These are phyloP conservation scores for Graphilbum ipis-grandicollis DNA, from an alignment of 2,329 filamentous ascomycete genomes.

Conservation along the genomic window DNA sequence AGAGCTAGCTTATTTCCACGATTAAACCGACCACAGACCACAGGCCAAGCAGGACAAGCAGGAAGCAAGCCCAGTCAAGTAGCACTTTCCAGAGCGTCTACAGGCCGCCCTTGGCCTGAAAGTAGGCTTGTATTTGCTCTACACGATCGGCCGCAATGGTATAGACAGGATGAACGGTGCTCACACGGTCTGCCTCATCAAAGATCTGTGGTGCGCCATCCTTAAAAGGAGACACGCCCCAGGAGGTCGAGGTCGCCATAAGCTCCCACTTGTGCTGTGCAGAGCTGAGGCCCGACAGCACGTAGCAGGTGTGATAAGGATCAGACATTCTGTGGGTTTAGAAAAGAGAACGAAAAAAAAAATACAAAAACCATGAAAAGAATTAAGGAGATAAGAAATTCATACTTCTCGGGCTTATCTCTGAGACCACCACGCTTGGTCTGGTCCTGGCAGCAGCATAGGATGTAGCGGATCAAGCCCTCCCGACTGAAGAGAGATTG, in stretches of 20 bases:
- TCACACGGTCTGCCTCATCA: slow-evolving; percentile 52
- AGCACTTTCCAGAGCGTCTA: slow-evolving; percentile 13
- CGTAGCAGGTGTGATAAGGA: slow-evolving; percentile 87
- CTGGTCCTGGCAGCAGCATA: slow-evolving; percentile 70
- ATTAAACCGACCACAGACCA: no score
- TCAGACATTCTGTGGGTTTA: slow-evolving; percentile 46
- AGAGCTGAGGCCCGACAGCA: slow-evolving; percentile 68
- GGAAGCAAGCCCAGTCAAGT: no score
- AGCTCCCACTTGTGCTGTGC: slow-evolving; percentile 53
- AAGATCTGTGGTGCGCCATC: slow-evolving; percentile 44
- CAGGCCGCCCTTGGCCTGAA: slow-evolving; percentile 38
- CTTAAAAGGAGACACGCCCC: slow-evolving; percentile 30
- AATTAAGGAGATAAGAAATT: slow-evolving; percentile 12
- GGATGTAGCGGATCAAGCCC: slow-evolving; percentile 74
- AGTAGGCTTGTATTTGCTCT: slow-evolving; percentile 48
- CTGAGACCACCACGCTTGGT: slow-evolving; percentile 59
- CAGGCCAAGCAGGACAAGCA: no score
- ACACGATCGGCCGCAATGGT: slow-evolving; percentile 59
- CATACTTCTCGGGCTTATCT: slow-evolving; percentile 85
- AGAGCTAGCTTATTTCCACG: no score
- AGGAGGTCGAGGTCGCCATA: slow-evolving; percentile 18
- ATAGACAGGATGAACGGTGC: slow-evolving; percentile 66
- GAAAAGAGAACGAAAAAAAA: background rate
- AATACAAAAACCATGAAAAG: slow-evolving; percentile 4
- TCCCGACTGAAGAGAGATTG: slow-evolving; percentile 60